Evolutionary conservation across 306 rosid genomes (phyloP).

Genomic region (Gleditsia sinensis): DNA sequence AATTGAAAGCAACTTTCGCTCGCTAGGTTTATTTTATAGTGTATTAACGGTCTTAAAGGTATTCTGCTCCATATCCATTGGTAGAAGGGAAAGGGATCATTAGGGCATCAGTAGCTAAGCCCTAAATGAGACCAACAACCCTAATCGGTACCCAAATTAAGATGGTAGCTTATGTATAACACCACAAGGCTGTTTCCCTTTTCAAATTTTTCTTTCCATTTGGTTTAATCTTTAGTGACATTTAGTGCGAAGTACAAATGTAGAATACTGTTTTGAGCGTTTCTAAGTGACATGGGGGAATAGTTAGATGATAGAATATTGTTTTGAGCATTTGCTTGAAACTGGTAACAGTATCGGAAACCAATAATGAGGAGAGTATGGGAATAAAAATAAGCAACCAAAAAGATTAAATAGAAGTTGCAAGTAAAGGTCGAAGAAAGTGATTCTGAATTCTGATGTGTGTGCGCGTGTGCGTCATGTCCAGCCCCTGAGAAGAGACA

Average conservation of each 20-base stretch:
- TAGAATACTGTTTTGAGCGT: slow-evolving; percentile 3
- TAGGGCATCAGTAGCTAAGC: neutral
- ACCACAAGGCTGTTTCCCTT: neutral
- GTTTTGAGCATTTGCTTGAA: slow-evolving; percentile 30
- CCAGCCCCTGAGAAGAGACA: slow-evolving; percentile 99
- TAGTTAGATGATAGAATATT: neutral
- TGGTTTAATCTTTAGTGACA: neutral
- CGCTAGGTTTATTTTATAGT: neutral
- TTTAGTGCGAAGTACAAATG: neutral
- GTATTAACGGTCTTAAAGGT: neutral
- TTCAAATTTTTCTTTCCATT: neutral
- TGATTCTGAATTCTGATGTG: slow-evolving; percentile 37
- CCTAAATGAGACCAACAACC: neutral
- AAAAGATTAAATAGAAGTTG: neutral
- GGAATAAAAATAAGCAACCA: neutral
- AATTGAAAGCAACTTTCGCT: slow-evolving; percentile 18
- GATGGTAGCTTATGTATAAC: neutral
- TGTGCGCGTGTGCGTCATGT: neutral
- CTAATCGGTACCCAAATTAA: neutral
- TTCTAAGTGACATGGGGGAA: neutral
- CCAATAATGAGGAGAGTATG: slow-evolving; percentile 30
- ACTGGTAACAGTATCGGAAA: slow-evolving; percentile 6
- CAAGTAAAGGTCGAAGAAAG: slow-evolving; percentile 26
- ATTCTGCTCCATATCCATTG: neutral
- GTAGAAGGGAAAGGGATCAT: slow-evolving; percentile 25